phyloP scores from a whole-genome alignment of 2,329 filamentous ascomycete species.

The Aspergillus sp. region DNA sequence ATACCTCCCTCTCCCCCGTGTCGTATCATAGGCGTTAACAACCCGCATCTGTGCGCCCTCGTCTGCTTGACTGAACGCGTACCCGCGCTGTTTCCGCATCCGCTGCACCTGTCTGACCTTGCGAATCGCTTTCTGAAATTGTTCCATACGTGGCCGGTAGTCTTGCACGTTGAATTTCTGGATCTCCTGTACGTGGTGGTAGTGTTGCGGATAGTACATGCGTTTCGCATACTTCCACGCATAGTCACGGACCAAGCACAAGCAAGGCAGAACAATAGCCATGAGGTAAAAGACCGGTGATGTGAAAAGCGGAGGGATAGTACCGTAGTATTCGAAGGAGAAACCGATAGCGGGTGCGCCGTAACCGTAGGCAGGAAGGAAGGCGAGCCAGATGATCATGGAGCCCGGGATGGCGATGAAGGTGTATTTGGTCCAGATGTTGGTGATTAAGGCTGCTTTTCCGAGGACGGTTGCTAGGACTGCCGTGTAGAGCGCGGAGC shows the following conservation, averaged over 20 bases:
- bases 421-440: slow-evolving; percentile 98
- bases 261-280: slow-evolving; percentile 66
- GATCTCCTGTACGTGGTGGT: slow-evolving; percentile 98
- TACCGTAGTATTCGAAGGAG: slow-evolving; percentile 76
- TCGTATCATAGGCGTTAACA: slow-evolving; percentile 96
- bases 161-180: slow-evolving; percentile 99
- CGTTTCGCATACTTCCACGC: slow-evolving; percentile 96
- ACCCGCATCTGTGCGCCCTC: slow-evolving; percentile 85
- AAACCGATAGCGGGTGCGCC: slow-evolving; percentile 77
- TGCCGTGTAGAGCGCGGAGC: slow-evolving; percentile 85
- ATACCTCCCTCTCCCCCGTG: slow-evolving; percentile 80
- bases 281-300: slow-evolving; percentile 89
- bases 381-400: slow-evolving; percentile 83
- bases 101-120: slow-evolving; percentile 97
- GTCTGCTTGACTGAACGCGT: slow-evolving; percentile 96
- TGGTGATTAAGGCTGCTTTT: slow-evolving; percentile 90
- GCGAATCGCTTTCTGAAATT: slow-evolving; percentile 98
- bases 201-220: slow-evolving; percentile 93
- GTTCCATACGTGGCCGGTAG: slow-evolving; percentile 96
- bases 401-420: slow-evolving; percentile 92
- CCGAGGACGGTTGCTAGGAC: slow-evolving; percentile 89
- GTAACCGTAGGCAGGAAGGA: slow-evolving; percentile 79
- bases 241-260: slow-evolving; percentile 84
- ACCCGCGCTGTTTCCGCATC: slow-evolving; percentile 98
- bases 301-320: slow-evolving; percentile 71